A percentile compares a stretch with the other conserved stretches of the same genome.
These are phyloP conservation scores for Linum tenue DNA, from an alignment of 345 rosid species.

Conservation along the genomic window DNA sequence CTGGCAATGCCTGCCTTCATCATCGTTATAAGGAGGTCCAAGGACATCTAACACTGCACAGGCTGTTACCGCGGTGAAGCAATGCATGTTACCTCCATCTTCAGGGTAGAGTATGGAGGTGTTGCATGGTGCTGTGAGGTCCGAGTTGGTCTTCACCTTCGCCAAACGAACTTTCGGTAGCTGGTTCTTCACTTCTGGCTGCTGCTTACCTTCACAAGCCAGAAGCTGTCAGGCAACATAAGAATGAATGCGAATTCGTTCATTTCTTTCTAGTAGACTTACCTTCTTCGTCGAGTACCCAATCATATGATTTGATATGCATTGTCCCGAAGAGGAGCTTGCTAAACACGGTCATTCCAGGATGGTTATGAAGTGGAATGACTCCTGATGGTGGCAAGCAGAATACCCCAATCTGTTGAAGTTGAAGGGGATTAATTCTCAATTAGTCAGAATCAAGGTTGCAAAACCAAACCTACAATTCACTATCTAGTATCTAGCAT, in stretches of 20 bases:
- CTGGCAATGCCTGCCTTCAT: slow-evolving; percentile 73
- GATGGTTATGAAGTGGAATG: slow-evolving; percentile 94
- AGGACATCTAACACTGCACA: slow-evolving; percentile 91
- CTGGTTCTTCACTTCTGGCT: not conserved
- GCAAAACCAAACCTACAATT: not conserved
- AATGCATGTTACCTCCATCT: slow-evolving; percentile 95
- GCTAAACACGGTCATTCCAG: slow-evolving; percentile 94
- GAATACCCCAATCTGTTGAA: slow-evolving; percentile 74
- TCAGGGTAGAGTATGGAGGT: slow-evolving; percentile 77
- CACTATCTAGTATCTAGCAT: not conserved
- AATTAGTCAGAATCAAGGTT: not conserved
- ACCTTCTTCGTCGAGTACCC: slow-evolving; percentile 40
- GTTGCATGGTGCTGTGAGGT: slow-evolving; percentile 65
- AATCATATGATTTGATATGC: slow-evolving; percentile 96
- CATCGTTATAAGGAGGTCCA: slow-evolving; percentile 75
- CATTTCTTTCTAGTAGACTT: no score
- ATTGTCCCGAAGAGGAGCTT: slow-evolving; percentile 83
- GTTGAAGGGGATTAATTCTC: slow-evolving; percentile 8
- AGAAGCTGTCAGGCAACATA: not conserved
- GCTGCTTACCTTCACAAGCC: slow-evolving; percentile 31
- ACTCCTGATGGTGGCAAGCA: slow-evolving; percentile 84
- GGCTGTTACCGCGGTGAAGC: slow-evolving; percentile 73
- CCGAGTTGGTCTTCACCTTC: slow-evolving; percentile 56
- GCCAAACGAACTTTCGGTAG: slow-evolving; percentile 46
- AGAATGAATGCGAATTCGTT: no score